A percentile compares a stretch with the other conserved stretches of the same genome.
Conservation (phyloP, 805 yeast species). For the Ogataea pignaliae region DNA sequence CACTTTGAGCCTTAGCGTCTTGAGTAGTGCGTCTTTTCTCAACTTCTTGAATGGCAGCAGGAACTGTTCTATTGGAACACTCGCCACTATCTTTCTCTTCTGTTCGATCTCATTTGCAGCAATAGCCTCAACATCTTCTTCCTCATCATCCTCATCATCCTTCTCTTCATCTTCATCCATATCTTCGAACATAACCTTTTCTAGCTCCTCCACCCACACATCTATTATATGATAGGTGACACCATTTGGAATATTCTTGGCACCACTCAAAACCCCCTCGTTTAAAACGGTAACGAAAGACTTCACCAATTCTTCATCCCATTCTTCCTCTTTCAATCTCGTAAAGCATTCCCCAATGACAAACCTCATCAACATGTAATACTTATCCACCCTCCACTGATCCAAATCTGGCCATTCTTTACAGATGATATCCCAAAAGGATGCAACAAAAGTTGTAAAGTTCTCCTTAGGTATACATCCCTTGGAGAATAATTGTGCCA, state of each 20-base stretch:
- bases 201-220: constrained; percentile 80
- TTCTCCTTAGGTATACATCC: constrained; percentile 35
- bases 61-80: constrained; percentile 50
- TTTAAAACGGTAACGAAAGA: constrained; percentile 37
- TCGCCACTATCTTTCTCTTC: constrained; percentile 32
- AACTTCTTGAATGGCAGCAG: constrained; percentile 59
- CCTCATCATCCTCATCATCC: constrained; percentile 38
- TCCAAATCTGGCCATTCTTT: constrained; percentile 85
- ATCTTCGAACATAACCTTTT: constrained; percentile 52
- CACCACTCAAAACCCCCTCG: constrained; percentile 44
- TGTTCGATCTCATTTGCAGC: constrained; percentile 11
- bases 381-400: constrained; percentile 85
- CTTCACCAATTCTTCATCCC: constrained; percentile 47
- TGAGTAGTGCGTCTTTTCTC: constrained; percentile 44
- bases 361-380: constrained; percentile 73
- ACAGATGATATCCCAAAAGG: constrained; percentile 77
- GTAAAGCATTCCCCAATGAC: constrained; percentile 61
- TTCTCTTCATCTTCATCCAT: constrained; percentile 43
- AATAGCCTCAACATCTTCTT: constrained; percentile 17
- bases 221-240: constrained; percentile 83
- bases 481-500: constrained; percentile 53
- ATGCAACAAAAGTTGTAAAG: constrained; percentile 51
- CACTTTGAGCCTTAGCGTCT: constrained; percentile 62
- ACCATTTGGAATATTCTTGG: constrained; percentile 60
- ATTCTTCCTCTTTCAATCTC: constrained; percentile 47